These are phyloP conservation scores for Peniophora sp. DNA, from an alignment of 1,284 basidiomycete species.

Conservation along the genomic window DNA sequence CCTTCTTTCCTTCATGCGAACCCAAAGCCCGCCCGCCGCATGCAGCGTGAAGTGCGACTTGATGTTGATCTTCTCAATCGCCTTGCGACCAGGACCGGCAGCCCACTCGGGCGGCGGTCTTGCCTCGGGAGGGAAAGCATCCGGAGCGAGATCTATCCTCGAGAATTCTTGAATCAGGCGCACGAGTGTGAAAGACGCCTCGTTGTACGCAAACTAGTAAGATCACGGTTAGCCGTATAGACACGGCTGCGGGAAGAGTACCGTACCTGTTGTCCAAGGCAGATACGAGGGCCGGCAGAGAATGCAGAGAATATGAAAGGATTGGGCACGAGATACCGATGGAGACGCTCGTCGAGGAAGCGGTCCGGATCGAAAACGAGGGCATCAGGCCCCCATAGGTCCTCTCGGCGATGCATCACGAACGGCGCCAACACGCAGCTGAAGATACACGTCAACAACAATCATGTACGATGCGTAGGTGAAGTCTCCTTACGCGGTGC, in stretches of 20 bases:
- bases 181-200: constrained; percentile 59
- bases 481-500: constrained; percentile 29
- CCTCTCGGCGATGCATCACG: constrained; percentile 53
- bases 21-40: constrained; percentile 13
- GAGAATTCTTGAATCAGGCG: constrained; percentile 56
- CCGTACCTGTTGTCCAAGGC: constrained; percentile 35
- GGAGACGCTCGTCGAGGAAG: constrained; percentile 29
- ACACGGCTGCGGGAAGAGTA: background rate
- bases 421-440: constrained; percentile 47
- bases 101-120: constrained; percentile 39
- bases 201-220: constrained; percentile 58
- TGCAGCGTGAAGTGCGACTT: constrained; percentile 51
- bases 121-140: constrained; percentile 34
- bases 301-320: constrained; percentile 43
- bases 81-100: constrained; percentile 30
- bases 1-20: background rate
- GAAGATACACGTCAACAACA: constrained; percentile 2
- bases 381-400: constrained; percentile 61
- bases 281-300: constrained; percentile 41
- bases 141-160: constrained; percentile 34
- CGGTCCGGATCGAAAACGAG: constrained; percentile 38
- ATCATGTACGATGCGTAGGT: background rate
- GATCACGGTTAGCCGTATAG: background rate
- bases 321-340: constrained; percentile 28
- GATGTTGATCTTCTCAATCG: constrained; percentile 41